Evolutionary conservation across 75 land plant species (phyloP), one percentile per base, ranked within the genome.

Genomic region (Gnetum montanum): DNA sequence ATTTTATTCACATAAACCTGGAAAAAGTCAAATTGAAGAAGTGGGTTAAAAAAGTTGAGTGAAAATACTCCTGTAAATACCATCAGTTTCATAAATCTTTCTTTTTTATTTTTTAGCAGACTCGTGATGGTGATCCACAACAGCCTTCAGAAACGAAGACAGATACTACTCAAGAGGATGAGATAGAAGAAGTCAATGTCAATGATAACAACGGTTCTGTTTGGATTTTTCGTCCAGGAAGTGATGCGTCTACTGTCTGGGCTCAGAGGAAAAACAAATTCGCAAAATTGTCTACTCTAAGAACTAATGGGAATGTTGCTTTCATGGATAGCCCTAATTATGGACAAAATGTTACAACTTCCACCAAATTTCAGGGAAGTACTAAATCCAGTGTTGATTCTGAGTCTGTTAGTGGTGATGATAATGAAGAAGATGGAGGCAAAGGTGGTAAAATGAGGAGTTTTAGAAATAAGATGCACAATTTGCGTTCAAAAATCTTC

Each of bases 221-320:
- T 24, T 78, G 76, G 78, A 69, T 75, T 41, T 75, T 79, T 43
- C 76, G 45, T 23, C 73, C 82, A 20, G 79, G 76, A 22, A 63
- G 49, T 63, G 67, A 56, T 34, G 67, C 49, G 27, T 19, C 74
- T 16, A 62, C 54, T 43, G 62, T 68, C 28, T 77, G 78, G 81
- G 74, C 73, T 46, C 66, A 63, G 28, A 60, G 81, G 44, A 83
- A 78, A 57, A 77, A 76, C 35, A 70, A 59, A 50, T 50, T 28
- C 26, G 59, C 77, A 15, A 46, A 26, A 15, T 28, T 40, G 41
- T 68, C 70, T 27, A 61, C 52, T 18, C 13, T 62, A 15, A 41
- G 73, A 19, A 24, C 3, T 16, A 5, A 55, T 10, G 73, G 66
- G 45, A 43, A 22, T 40, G 57, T 54, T 54, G 44, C 46, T 33